Conservation (phyloP, 2,329 filamentous ascomycete species). For the Gaeumannomyces tritici region DNA sequence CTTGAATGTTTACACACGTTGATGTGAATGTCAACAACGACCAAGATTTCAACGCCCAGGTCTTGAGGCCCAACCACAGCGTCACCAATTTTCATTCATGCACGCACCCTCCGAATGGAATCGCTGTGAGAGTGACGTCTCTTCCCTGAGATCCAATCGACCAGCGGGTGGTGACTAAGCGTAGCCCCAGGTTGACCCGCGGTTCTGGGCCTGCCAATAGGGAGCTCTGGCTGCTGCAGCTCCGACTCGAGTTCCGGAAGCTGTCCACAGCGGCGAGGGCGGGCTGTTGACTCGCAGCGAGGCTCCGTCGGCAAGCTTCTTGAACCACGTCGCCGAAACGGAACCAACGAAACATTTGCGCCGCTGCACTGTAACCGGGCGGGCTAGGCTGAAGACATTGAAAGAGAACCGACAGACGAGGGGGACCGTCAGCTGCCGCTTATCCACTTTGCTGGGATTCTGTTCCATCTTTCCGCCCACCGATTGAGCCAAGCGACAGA, state of each 20-base stretch:
- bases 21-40: not conserved
- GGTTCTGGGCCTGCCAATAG: not conserved
- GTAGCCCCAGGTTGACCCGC: not conserved
- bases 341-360: not conserved
- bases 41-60: not conserved
- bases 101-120: not conserved
- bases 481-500: not conserved
- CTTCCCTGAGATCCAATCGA: not conserved
- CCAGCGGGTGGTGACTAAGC: constrained; percentile 1
- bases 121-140: not conserved
- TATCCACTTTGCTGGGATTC: too few relatives aligned
- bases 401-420: too few relatives aligned
- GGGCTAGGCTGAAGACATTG: too few relatives aligned
- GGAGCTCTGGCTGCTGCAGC: not conserved
- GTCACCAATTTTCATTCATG: not conserved
- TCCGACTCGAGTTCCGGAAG: not conserved
- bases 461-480: too few relatives aligned
- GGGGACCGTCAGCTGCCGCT: too few relatives aligned
- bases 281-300: not conserved
- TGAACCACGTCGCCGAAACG: not conserved
- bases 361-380: not conserved
- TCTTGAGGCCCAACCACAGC: not conserved
- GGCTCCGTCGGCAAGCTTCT: not conserved
- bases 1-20: not conserved
- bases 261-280: not conserved